A percentile compares a stretch with the other conserved stretches of the same genome.
phyloP scores from a whole-genome alignment of 805 yeast species.

The Kazachstania bromeliacearum region DNA sequence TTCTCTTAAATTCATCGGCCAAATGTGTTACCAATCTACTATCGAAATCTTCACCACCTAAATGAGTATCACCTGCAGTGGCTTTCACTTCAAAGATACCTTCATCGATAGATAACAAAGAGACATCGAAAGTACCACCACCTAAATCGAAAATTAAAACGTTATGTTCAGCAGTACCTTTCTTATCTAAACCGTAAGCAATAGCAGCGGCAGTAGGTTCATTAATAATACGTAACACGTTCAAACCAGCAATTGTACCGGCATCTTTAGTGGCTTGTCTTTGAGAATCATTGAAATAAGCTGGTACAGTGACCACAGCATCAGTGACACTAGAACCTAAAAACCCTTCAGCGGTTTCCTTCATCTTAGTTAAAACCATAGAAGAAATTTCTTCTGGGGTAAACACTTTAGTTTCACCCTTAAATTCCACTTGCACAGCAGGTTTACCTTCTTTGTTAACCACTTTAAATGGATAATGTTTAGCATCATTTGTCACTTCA shows the following conservation, averaged over 20 bases:
- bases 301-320: slow-evolving; percentile 94
- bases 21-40: slow-evolving; percentile 87
- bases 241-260: slow-evolving; percentile 91
- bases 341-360: slow-evolving; percentile 82
- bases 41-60: slow-evolving; percentile 98
- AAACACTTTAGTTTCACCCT: slow-evolving; percentile 78
- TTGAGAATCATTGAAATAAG: slow-evolving; percentile 95
- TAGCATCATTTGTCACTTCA: slow-evolving; percentile 68
- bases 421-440: slow-evolving; percentile 69
- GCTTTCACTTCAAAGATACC: slow-evolving; percentile 97
- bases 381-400: slow-evolving; percentile 93
- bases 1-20: slow-evolving; percentile 88
- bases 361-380: slow-evolving; percentile 85
- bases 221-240: slow-evolving; percentile 88
- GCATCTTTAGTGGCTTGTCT: slow-evolving; percentile 98
- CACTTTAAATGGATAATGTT: slow-evolving; percentile 81
- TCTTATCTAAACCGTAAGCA: slow-evolving; percentile 87
- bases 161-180: slow-evolving; percentile 70
- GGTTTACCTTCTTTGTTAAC: slow-evolving; percentile 68
- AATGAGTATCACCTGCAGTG: slow-evolving; percentile 59
- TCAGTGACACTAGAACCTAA: slow-evolving; percentile 74
- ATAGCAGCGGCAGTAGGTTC: slow-evolving; percentile 98
- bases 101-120: slow-evolving; percentile 82
- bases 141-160: slow-evolving; percentile 90
- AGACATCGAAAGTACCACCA: slow-evolving; percentile 98